Evolutionary conservation across 345 rosid species (phyloP).

Genomic region (Lepidium sativum): DNA sequence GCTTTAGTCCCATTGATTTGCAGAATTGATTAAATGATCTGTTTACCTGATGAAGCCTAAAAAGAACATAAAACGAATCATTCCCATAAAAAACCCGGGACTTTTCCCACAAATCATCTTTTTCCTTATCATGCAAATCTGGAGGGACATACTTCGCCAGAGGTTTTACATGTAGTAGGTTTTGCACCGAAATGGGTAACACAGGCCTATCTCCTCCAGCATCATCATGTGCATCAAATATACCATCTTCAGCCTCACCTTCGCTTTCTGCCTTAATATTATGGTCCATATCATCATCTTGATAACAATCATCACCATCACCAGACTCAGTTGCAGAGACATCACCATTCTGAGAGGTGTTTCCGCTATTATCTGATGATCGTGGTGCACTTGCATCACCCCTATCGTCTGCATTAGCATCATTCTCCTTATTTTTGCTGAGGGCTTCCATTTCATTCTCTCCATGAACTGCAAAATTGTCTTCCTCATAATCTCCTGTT

Average conservation of each 20-base stretch:
- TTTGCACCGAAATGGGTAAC: slow-evolving; percentile 62
- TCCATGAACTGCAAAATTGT: slow-evolving; percentile 65
- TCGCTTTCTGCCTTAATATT: slow-evolving; percentile 83
- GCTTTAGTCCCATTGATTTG: background rate
- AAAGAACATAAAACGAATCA: slow-evolving; percentile 85
- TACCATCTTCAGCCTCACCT: slow-evolving; percentile 73
- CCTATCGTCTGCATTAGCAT: slow-evolving; percentile 73
- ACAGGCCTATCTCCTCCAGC: slow-evolving; percentile 58
- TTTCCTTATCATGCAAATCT: slow-evolving; percentile 38
- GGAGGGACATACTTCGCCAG: slow-evolving; percentile 66
- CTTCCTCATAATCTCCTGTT: slow-evolving; percentile 87
- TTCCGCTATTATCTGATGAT: slow-evolving; percentile 81
- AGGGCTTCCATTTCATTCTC: slow-evolving; percentile 49
- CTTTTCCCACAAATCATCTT: slow-evolving; percentile 37
- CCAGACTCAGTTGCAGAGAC: slow-evolving; percentile 84
- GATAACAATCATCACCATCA: slow-evolving; percentile 75
- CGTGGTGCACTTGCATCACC: slow-evolving; percentile 82
- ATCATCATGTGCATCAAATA: slow-evolving; percentile 66
- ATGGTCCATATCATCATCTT: slow-evolving; percentile 61
- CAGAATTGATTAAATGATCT: background rate
- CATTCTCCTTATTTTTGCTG: slow-evolving; percentile 57
- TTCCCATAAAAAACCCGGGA: slow-evolving; percentile 83
- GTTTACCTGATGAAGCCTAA: slow-evolving; percentile 91
- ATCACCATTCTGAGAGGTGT: slow-evolving; percentile 85
- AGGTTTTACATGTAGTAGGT: slow-evolving; percentile 69